Percentiles rank a stretch among this genome's conserved stretches.
Evolutionary conservation across 2,329 filamentous ascomycete species (phyloP).

Genomic region (Clarireedia sp.): DNA sequence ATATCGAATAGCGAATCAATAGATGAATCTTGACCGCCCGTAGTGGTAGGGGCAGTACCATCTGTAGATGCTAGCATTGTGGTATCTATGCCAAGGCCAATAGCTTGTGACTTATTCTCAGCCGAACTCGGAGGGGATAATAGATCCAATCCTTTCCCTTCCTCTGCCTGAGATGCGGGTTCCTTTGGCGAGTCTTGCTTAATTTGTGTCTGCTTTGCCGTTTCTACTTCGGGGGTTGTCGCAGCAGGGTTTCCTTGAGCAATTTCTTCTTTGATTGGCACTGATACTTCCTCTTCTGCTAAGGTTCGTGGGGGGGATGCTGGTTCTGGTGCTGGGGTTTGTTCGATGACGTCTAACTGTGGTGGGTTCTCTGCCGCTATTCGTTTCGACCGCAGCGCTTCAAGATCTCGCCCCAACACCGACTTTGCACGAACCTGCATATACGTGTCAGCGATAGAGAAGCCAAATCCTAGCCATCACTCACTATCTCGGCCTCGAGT

Average conservation of each 20-base stretch:
- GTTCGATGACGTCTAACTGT: constrained; percentile 12
- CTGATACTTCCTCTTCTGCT: constrained; percentile 2
- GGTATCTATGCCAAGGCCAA: constrained; percentile 23
- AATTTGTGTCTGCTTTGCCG: not conserved
- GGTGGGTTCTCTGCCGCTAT: constrained; percentile 24
- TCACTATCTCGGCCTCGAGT: constrained; percentile 50
- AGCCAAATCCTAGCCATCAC: constrained; percentile 13
- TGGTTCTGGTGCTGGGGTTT: constrained; percentile 21
- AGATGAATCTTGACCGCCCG: constrained; percentile 19
- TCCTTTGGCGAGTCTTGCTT: constrained; percentile 15
- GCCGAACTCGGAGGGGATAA: constrained; percentile 20
- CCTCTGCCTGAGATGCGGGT: not conserved
- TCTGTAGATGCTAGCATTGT: constrained; percentile 8
- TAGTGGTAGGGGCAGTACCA: constrained; percentile 11
- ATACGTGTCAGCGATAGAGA: constrained; percentile 5
- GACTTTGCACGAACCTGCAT: constrained; percentile 45
- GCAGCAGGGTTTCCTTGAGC: not conserved
- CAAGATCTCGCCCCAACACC: constrained; percentile 46
- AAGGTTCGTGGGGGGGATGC: not conserved
- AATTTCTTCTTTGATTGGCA: constrained; percentile 18
- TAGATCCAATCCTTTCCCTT: constrained; percentile 5
- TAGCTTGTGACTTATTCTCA: constrained; percentile 13
- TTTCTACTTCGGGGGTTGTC: not conserved
- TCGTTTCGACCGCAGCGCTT: constrained; percentile 28
- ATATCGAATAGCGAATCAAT: constrained; percentile 27